Base-by-base conservation (phyloP, 345 rosid species). In the Laguncularia racemosa region DNA sequence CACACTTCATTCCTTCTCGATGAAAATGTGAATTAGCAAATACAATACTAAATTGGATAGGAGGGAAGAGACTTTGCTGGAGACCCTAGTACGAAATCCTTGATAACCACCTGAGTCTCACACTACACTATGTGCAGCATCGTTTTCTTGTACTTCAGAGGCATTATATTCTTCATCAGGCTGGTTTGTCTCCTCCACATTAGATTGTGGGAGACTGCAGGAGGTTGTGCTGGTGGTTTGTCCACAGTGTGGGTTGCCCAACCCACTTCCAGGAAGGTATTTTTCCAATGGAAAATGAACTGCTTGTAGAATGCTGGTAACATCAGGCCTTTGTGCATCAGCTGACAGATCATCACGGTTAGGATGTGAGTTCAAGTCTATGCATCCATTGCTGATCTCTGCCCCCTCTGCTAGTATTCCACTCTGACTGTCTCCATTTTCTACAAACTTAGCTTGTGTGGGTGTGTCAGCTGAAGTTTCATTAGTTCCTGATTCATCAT, bases 331-430 rank as follows among this genome's bases (percentile, higher is more conserved):
- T 13, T 62, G 51, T 16, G 40, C 62, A 20, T 75, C 76, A 13
- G 57, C 57, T 33, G 64, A 75, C 57, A 56, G 56, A 15, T 76
- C 79, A 54, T 80, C 86, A 1, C 75, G 72, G 33, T 60, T 61
- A 3, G 93, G 89, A 60, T 71, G 57, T 53, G 70, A 75, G 50
- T 85, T 85, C 54, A 85, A 72, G 74, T 82, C 86, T 60, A 82
- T 78, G 33, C 66, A 74, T 49, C 77, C 82, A 17, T 60, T 59
- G 49, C 76, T 68, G 33, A 33, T 69, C 55, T 78, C 92, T 48
- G 67, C 67, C 40, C 44, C 63, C 64, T 73, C 87, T 10, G 53
- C 48, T 56, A 70, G 63, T 47, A 44, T 74, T 63, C 59, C 66
- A 53, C 51, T 61, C 13, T 54, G 74, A 64, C 63, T 67, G 48